Base-by-base conservation (phyloP, 2,329 filamentous ascomycete species). In the Colletotrichum sp. region DNA sequence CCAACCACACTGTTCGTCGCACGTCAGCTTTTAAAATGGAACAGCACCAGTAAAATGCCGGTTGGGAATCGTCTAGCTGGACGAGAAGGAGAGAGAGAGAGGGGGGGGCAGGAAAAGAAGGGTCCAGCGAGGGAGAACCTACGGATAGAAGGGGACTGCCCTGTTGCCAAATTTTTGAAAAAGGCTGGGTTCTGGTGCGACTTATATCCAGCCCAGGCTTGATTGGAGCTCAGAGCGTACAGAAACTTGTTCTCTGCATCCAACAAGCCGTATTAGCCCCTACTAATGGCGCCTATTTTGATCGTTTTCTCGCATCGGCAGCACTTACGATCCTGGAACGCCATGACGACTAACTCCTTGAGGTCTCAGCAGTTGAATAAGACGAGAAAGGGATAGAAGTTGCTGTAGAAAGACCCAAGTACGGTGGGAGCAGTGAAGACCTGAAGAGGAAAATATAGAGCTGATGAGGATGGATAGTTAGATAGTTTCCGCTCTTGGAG, bases 1-100 rank as follows among this genome's bases (percentile, higher is more conserved):
- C 95, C 77, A 97, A 90, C 95, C 95, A 97, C 72, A 97, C 88
- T 90, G 70, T 59, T 55, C n/a, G 11, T 38, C 33, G 31, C 15
- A 43, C 69, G 15, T 21, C 21, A 62, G 21, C 15, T 54, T 4
- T n/a, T 9, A 43, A 21, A 36, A 31, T n/a, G 12, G 54, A n/a
- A 54, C 33, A n/a, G 15, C 12, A n/a, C 9, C 38, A 47, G 38
- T 47, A 21, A 18, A 47, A n/a, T 12, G 9, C 18, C 18, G 18
- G 38, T 3, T n/a, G n/a, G 18, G 18, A n/a, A 2, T 47, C 38
- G n/a, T 47, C 38, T 21, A 47, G 18, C 18, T 47, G 18, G 57
- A 21, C 57, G 18, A 59, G 11, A 29, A 59, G 29, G 29, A 31
- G 6, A 31, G 29, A 31, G 29, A n/a, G 24, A 34, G 38, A n/a